A percentile compares a stretch with the other conserved stretches of the same genome.
Evolutionary conservation across 768 basidiomycete genomes (phyloP).

Genomic region (Cystobasidium ongulense): DNA sequence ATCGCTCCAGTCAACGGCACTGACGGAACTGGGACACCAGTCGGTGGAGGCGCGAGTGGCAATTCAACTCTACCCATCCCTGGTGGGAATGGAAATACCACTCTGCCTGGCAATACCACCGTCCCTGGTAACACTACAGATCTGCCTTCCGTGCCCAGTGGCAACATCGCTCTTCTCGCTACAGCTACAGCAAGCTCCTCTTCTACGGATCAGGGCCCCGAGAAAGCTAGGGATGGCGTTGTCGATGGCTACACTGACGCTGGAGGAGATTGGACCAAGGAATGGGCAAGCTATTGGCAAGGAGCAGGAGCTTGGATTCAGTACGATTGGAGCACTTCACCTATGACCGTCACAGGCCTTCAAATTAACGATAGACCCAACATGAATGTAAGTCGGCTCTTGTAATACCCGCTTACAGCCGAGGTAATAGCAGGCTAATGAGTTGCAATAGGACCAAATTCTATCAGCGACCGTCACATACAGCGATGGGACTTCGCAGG

Average conservation of each 20-base stretch:
- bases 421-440: not conserved
- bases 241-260: conserved; percentile 28
- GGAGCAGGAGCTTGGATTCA: conserved; percentile 9
- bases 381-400: too few species aligned
- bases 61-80: too few species aligned
- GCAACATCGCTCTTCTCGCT: conserved; percentile 32
- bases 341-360: not conserved
- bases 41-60: not conserved
- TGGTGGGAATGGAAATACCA: not conserved
- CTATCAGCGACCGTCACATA: conserved; percentile 30
- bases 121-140: not conserved
- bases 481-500: conserved; percentile 29
- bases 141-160: not conserved
- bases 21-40: not conserved
- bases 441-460: not conserved
- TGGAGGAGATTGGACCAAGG: conserved; percentile 14
- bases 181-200: conserved; percentile 27
- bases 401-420: conserved; percentile 6
- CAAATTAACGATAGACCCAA: not conserved
- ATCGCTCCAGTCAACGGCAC: not conserved
- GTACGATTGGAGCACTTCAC: not conserved
- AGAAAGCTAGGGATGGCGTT: conserved; percentile 31
- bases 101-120: not conserved
- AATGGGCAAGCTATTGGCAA: not conserved
- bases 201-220: conserved; percentile 13